Base-by-base conservation (phyloP, 805 yeast genomes). In the Kuraishia piskuri region DNA sequence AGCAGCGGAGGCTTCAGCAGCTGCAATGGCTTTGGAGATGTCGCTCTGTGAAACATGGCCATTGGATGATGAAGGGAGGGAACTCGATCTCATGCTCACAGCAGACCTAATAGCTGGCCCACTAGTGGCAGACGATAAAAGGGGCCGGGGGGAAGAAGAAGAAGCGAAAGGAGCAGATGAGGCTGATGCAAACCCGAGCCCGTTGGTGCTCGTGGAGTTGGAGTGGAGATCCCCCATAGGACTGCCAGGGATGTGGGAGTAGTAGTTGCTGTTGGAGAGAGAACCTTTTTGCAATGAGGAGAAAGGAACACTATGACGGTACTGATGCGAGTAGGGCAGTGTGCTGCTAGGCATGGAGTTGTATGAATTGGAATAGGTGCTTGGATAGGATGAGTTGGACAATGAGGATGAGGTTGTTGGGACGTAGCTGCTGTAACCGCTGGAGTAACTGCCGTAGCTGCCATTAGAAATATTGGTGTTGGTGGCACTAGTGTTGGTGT, bases 1-100 rank as follows among this genome's bases (percentile, higher is more conserved):
- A n/a, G 57, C 58, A 1, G 54, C 56, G 10, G 46, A 47, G 1
- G 51, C 54, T 37, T 56, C 57, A 2, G 57, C 58, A 10, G 57
- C 53, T n/a, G 53, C 57, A 3, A 56, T 52, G 19, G 55, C 53
- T 25, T 51, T 52, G 6, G 54, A 17, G 10, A 56, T 40, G 12
- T 52, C 54, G 31, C 25, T 45, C 17, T 50, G 52, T 74, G 75
- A 66, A 69, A 74, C 37, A 14, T n/a, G 37, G 21, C 21, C 26
- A 14, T 48, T n/a, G 20, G 49, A 22, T 22, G 49, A 46, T 5
- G 23, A 22, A 14, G 49, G 49, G 8, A 22, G 23, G 17, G 26
- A 22, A 19, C 23, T 46, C 17, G 26, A 17, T 8, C 20, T 5
- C 17, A 21, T 20, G 49, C 49, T 17, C 26, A 22, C 49, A 26